Base-by-base conservation (phyloP, 2,329 filamentous ascomycete species). In the Calonectria hawksworthii region DNA sequence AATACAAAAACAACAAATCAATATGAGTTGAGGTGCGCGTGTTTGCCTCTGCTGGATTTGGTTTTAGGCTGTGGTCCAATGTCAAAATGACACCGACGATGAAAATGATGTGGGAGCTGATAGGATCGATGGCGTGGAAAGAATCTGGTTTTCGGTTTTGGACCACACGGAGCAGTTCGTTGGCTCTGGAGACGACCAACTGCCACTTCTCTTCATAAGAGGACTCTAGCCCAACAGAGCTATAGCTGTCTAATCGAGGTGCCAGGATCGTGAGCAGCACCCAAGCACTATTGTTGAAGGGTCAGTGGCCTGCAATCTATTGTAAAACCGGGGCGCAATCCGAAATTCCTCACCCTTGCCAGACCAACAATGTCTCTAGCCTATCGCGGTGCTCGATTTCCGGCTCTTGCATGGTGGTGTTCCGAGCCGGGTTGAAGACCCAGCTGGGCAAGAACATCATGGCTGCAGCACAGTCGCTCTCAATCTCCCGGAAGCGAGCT, bases 371-470 rank as follows among this genome's bases (percentile, higher is more conserved):
- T 18, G 56, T 41, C 9, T 61, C 56, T 2, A 61, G 23, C 26
- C 56, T n/a, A 5, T 61, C 56, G 11, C 56, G 56, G 21, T 61
- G 56, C n/a, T 61, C 56, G 7, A 41, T 7, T 16, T 61, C 56
- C 0, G 56, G 56, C 11, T 61, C 56, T 11, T 61, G 56, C 9
- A 38, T 61, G 13, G 56, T 13, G 0, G 11, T 11, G 14, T 61
- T 61, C 9, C 56, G 18, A 5, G 30, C 26, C 3, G 56, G 56
- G 13, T 61, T 61, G 23, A 61, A 61, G 8, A 61, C 56, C 56
- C 56, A 61, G n/a, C 56, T 61, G 8, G 56, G 56, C 8, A 61
- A 21, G 36, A 61, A 41, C 56, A 61, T 61, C 56, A 61, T 61
- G 34, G 56, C 34, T 18, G 56, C 56, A 41, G 56, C 56, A 18